Evolutionary conservation across 352 stramenopile genomes (phyloP), one percentile per base, ranked within the genome.

Genomic region (Globisporangium lucens): DNA sequence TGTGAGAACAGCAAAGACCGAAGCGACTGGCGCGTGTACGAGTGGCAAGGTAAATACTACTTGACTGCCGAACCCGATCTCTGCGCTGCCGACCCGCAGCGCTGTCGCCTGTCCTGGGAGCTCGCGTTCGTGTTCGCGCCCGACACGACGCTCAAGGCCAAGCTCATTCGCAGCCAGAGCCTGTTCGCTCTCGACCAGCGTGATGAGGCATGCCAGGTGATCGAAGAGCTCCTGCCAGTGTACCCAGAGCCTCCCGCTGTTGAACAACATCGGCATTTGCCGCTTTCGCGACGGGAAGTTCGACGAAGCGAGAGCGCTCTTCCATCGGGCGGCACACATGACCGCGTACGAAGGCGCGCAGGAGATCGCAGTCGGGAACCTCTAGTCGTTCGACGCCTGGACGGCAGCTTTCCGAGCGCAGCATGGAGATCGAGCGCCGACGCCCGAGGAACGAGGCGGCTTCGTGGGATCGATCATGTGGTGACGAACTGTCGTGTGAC

Each of bases 11-110:
- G 76, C 15, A 67, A 77, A 63, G 82, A 90, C 47, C 78, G 76
- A 3, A 71, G 76, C 15, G 82, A 89, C 60, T 90, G 82, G 82
- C 75, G 80, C 13, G 66, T 79, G n/a, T 60, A 88, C 43, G 75
- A 87, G 27, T 68, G 70, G n/a, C 66, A 69, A 3, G 68, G 35
- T 36, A 46, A 46, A 20, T 2, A 46, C 38, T 12, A 46, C 13
- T n/a, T 12, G 20, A 33, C 36, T 41, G 36, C 35, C 3, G 57
- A 35, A 4, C 36, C 24, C 2, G 35, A 52, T 20, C 56, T 56
- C 20, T 71, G 70, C 51, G 41, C 9, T 27, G 64, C 30, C 0
- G 56, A 73, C 15, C 36, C 69, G 30, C 27, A 68, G n/a, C 47
- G 56, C 8, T 80, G 71, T 35, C 46, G 58, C 0, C 41, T 57